A percentile compares a stretch with the other conserved stretches of the same genome.
Conservation (phyloP, 2,329 filamentous ascomycete genomes). For the Cryphonectria parasitica region DNA sequence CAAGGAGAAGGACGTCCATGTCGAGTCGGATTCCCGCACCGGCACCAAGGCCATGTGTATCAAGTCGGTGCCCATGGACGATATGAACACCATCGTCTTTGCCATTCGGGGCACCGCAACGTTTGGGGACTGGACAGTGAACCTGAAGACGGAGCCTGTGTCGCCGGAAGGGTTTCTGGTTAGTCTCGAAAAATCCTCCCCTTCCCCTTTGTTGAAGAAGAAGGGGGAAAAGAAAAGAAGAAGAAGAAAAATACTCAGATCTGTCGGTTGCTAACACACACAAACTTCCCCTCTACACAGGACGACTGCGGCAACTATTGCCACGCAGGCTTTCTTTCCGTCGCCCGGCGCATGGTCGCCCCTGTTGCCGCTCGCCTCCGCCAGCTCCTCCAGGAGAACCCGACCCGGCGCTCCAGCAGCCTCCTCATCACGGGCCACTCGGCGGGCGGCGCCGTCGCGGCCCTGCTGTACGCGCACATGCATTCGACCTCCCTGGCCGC, state of each 20-base stretch:
- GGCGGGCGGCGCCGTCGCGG: conserved; percentile 82
- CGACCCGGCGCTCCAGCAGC: conserved; percentile 65
- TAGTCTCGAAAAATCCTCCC: conserved; percentile 29
- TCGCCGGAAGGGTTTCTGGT: conserved; percentile 70
- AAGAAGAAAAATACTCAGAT: not conserved
- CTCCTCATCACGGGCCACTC: conserved; percentile 86
- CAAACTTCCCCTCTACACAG: conserved; percentile 31
- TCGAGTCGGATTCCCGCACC: conserved; percentile 70
- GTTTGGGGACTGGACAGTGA: conserved; percentile 86
- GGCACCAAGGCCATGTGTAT: conserved; percentile 88
- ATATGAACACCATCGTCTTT: conserved; percentile 79
- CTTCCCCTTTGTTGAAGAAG: not conserved
- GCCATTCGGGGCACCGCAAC: conserved; percentile 80
- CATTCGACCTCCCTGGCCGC: conserved; percentile 59
- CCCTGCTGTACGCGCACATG: conserved; percentile 82
- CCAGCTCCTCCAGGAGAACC: conserved; percentile 72
- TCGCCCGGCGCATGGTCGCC: conserved; percentile 74
- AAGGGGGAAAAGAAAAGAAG: not conserved
- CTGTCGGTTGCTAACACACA: not conserved
- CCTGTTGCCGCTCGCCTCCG: conserved; percentile 74
- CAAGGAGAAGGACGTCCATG: conserved; percentile 68
- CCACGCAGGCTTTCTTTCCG: conserved; percentile 78
- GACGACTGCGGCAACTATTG: conserved; percentile 79
- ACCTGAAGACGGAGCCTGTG: conserved; percentile 71
- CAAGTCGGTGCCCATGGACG: conserved; percentile 78